phyloP scores from a whole-genome alignment of 192 early-diverging fungal species.

The Backusella parvicylindrica region DNA sequence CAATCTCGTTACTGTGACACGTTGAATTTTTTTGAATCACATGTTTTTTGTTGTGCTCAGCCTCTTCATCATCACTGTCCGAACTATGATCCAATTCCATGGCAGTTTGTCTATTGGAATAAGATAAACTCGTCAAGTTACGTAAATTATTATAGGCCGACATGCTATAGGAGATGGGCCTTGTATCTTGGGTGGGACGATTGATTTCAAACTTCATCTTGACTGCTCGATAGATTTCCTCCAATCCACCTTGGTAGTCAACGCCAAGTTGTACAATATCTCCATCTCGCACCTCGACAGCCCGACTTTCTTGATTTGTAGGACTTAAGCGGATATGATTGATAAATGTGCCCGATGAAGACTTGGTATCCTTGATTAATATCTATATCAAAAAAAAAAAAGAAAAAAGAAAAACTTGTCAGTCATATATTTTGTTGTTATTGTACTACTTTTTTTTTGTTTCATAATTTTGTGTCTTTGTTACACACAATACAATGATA shows the following conservation, averaged over 20 bases:
- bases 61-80: not conserved
- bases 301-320: conserved; percentile 67
- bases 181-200: conserved; percentile 44
- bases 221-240: conserved; percentile 82
- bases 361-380: conserved; percentile 79
- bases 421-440: not conserved
- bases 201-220: conserved; percentile 64
- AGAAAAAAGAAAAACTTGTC: not conserved
- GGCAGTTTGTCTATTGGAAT: not conserved
- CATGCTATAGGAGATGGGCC: conserved; percentile 46
- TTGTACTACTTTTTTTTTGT: not conserved
- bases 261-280: conserved; percentile 84
- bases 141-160: conserved; percentile 26
- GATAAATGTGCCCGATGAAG: conserved; percentile 85
- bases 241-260: conserved; percentile 79
- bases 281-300: conserved; percentile 69
- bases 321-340: conserved; percentile 82
- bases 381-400: conserved; percentile 63
- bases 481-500: not conserved
- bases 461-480: not conserved
- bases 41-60: not conserved
- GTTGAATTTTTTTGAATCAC: not conserved
- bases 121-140: conserved; percentile 6
- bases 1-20: not conserved
- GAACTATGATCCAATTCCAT: not conserved